These are phyloP conservation scores for Thelonectria rubi DNA, from an alignment of 2,329 filamentous ascomycete genomes.

Conservation along the genomic window DNA sequence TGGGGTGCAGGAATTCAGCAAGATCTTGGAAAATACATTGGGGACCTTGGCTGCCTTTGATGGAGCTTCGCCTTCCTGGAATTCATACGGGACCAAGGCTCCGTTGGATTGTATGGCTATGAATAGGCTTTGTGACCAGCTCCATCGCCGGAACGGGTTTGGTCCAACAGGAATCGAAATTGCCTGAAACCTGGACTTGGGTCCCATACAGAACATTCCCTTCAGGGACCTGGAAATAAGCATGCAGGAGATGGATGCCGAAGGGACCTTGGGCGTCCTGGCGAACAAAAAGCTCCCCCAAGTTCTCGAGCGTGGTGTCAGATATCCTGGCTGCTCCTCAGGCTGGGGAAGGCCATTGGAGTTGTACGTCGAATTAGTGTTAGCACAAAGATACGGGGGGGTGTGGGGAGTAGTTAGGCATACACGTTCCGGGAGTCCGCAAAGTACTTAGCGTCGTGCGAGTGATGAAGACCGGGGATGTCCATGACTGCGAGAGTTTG, in stretches of 20 bases:
- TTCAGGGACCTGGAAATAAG: constrained; percentile 4
- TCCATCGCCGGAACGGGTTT: constrained; percentile 4
- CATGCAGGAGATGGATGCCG: constrained; percentile 6
- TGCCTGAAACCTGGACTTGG: constrained; percentile 10
- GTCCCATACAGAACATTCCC: constrained; percentile 1
- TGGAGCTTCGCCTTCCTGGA: constrained; percentile 14
- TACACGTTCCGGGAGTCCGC: too few species aligned
- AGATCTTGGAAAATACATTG: not conserved
- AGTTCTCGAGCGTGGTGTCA: constrained; percentile 3
- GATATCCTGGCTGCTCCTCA: not conserved
- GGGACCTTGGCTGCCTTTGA: constrained; percentile 5
- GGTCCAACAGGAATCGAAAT: constrained; percentile 12
- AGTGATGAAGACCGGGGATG: too few species aligned
- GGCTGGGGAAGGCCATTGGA: too few species aligned
- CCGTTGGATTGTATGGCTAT: constrained; percentile 6
- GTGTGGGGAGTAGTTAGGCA: too few species aligned
- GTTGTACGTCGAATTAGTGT: too few species aligned
- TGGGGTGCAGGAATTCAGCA: not conserved
- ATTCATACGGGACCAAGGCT: constrained; percentile 13
- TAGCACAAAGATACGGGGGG: too few species aligned
- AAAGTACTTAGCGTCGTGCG: too few species aligned
- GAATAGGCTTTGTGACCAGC: constrained; percentile 8
- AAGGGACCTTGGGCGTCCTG: constrained; percentile 3
- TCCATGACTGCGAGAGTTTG: too few species aligned
- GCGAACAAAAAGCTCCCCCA: constrained; percentile 8